Evolutionary conservation across 257 asterid genomes (phyloP).

Genomic region (Apocynum venetum): DNA sequence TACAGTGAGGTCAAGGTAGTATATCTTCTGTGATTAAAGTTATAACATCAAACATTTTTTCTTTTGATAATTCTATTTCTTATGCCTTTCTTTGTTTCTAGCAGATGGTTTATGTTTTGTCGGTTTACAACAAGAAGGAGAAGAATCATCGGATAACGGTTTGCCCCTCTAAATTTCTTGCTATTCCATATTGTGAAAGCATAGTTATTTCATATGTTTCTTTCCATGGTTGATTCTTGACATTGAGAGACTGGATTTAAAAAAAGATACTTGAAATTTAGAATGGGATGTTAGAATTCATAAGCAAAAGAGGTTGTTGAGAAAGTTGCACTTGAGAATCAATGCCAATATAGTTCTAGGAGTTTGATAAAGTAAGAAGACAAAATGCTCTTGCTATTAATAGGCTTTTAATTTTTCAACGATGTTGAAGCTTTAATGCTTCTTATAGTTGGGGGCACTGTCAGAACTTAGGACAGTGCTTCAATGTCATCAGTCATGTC

Average conservation of each 20-base stretch:
- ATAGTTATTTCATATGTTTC: not conserved
- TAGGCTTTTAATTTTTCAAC: not conserved
- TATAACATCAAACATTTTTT: conserved; percentile 10
- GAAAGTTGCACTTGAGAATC: not conserved
- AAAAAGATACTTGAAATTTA: not conserved
- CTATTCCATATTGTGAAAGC: not conserved
- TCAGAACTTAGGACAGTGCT: not conserved
- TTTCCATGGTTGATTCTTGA: not conserved
- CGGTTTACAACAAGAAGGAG: conserved; percentile 86
- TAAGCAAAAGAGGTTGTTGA: not conserved
- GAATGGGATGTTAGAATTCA: not conserved
- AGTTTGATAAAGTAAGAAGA: not conserved
- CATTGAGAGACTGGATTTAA: not conserved
- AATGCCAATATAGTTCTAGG: not conserved
- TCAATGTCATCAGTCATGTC: not conserved
- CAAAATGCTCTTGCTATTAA: not conserved
- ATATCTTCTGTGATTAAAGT: not conserved
- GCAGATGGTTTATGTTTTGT: conserved; percentile 91
- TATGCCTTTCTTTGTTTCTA: conserved; percentile 22
- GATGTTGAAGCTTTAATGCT: not conserved
- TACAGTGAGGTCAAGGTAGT: not conserved
- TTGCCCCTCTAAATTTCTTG: conserved; percentile 21
- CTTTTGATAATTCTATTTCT: conserved; percentile 14
- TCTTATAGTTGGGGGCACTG: not conserved
- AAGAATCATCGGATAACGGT: conserved; percentile 65